Evolutionary conservation across 2,329 filamentous ascomycete genomes (phyloP).

Genomic region (Botrytis hyacinthi): DNA sequence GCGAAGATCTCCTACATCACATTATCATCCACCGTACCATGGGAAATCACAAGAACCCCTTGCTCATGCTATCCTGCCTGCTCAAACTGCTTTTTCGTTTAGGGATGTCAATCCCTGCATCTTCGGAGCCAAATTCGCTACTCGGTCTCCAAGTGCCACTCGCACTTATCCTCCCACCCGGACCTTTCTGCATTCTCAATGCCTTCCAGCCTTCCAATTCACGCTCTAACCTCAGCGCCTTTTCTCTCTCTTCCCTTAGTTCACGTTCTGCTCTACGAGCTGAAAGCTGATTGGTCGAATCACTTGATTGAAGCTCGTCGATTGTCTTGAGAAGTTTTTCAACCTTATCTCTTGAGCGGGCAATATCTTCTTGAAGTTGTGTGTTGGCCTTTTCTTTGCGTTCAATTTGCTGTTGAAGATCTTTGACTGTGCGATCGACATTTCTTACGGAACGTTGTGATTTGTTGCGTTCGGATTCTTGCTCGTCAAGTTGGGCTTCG

Average conservation of each 20-base stretch:
- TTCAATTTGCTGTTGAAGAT: constrained; percentile 87
- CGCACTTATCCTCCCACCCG: constrained; percentile 29
- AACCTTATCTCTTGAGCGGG: constrained; percentile 83
- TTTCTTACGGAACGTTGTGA: constrained; percentile 87
- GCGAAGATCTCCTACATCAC: background rate
- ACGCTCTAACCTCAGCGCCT: constrained; percentile 74
- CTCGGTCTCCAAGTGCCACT: constrained; percentile 29
- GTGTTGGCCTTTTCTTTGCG: constrained; percentile 85
- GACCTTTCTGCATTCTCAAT: constrained; percentile 60
- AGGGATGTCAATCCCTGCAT: constrained; percentile 51
- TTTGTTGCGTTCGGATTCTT: constrained; percentile 74
- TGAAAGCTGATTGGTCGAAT: constrained; percentile 76
- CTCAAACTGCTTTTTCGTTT: constrained; percentile 65
- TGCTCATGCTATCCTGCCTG: constrained; percentile 66
- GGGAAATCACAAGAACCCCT: constrained; percentile 66
- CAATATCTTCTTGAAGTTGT: constrained; percentile 79
- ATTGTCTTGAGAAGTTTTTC: constrained; percentile 87
- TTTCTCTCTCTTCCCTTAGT: constrained; percentile 84
- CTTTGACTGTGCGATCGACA: constrained; percentile 89
- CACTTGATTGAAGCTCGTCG: constrained; percentile 87
- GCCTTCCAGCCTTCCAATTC: constrained; percentile 82
- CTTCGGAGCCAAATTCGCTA: constrained; percentile 41
- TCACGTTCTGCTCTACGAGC: constrained; percentile 87
- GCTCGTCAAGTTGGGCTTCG: constrained; percentile 79
- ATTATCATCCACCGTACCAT: background rate